Evolutionary conservation across 2,329 filamentous ascomycete genomes (phyloP).

Genomic region (Phialocephala sp.): DNA sequence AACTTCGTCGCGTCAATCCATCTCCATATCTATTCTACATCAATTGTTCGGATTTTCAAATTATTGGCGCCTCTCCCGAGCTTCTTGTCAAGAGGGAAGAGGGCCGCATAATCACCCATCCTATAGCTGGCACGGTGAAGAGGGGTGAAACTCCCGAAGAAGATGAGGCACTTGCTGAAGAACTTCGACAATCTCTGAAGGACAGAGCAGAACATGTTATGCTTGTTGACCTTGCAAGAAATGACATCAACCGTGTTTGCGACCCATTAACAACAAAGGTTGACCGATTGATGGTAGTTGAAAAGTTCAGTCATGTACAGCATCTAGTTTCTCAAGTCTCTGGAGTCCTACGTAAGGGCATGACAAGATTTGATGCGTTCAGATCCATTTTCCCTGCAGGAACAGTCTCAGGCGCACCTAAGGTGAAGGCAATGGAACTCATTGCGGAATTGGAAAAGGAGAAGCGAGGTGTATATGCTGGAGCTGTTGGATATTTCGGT

Average conservation of each 20-base stretch:
- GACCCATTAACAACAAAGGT: conserved; percentile 89
- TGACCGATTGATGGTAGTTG: conserved; percentile 91
- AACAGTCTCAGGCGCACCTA: conserved; percentile 93
- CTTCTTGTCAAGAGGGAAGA: conserved; percentile 89
- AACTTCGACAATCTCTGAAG: conserved; percentile 81
- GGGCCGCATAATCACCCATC: conserved; percentile 91
- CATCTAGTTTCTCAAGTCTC: conserved; percentile 96
- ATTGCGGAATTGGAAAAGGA: conserved; percentile 94
- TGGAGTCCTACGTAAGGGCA: conserved; percentile 80
- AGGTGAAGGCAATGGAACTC: conserved; percentile 95
- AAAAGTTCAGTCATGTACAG: conserved; percentile 96
- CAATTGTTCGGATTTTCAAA: conserved; percentile 89
- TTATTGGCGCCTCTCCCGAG: conserved; percentile 94
- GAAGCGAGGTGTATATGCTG: conserved; percentile 94
- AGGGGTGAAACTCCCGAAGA: conserved; percentile 81
- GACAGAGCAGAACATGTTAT: conserved; percentile 96
- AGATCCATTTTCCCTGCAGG: conserved; percentile 96
- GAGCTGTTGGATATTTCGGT: conserved; percentile 95
- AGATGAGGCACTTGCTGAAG: conserved; percentile 78
- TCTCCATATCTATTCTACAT: conserved; percentile 98
- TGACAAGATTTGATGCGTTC: conserved; percentile 94
- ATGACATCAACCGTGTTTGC: conserved; percentile 95
- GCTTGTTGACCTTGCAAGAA: conserved; percentile 93
- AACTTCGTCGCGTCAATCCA: conserved; percentile 95
- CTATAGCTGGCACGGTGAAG: conserved; percentile 94